phyloP scores from a whole-genome alignment of 768 basidiomycete genomes.

The Rhodotorula taiwanensis region DNA sequence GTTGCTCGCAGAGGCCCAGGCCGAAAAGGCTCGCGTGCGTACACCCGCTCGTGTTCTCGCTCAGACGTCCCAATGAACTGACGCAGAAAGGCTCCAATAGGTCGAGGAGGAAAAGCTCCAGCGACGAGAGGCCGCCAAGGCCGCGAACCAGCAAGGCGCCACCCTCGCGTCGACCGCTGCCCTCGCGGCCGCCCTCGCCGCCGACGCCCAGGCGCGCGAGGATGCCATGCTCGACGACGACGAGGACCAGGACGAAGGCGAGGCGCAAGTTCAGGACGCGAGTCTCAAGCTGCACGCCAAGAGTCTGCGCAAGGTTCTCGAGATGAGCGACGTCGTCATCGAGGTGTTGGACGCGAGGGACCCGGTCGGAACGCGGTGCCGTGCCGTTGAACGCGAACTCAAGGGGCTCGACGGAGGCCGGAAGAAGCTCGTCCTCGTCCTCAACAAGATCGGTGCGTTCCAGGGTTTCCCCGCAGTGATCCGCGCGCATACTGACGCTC shows the following conservation, averaged over 20 bases:
- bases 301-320: constrained; percentile 77
- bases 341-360: constrained; percentile 81
- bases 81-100: too few relatives aligned
- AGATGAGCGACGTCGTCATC: constrained; percentile 82
- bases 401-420: constrained; percentile 69
- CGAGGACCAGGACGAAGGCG: constrained; percentile 9
- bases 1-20: constrained; percentile 48
- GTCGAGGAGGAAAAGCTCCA: constrained; percentile 9
- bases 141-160: constrained; percentile 14
- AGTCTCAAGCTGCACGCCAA: constrained; percentile 41
- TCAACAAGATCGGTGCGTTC: constrained; percentile 88
- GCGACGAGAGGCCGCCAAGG: constrained; percentile 35
- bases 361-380: constrained; percentile 85
- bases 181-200: constrained; percentile 36
- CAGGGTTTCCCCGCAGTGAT: neutral
- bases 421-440: constrained; percentile 82
- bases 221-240: constrained; percentile 25
- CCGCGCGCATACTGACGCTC: neutral
- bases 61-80: neutral
- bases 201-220: constrained; percentile 27
- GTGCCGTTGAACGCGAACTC: constrained; percentile 80
- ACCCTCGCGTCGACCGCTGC: constrained; percentile 40
- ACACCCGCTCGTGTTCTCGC: neutral
- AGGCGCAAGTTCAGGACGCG: constrained; percentile 23
- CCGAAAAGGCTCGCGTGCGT: constrained; percentile 42